Base-by-base conservation (phyloP, 108 stramenopile species). In the Chaetoceros tenuissimus region DNA sequence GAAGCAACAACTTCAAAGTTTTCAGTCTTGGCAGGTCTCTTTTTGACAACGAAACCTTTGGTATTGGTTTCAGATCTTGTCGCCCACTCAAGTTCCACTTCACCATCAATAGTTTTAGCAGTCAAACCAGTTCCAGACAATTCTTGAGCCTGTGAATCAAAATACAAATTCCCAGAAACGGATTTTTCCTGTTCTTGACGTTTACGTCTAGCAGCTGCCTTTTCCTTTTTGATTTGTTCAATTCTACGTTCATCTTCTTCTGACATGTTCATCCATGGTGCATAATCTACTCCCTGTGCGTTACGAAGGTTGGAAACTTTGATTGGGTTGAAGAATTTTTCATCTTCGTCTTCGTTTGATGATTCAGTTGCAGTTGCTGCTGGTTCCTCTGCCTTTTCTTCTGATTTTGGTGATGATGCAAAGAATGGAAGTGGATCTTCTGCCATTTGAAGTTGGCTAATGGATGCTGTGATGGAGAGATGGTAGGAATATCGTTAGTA, bases 221-320 rank as follows among this genome's bases (percentile, higher is more conserved):
- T 74, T 46, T 85, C 81, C 26, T 77, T 71, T 74, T 85, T 74
- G 26, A 87, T 50, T 52, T 75, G 50, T 3, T 77, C 71, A 52
- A 94, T 94, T 24, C 68, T 22, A 5, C 60, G 62, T 46, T 94
- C 88, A 57, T 85, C 86, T 2, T 78, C 68, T n/a, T 68, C 82
- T 19, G 69, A 58, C 21, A 89, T 80, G 20, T 76, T 74, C 92
- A 94, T 89, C 92, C 92, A 94, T 2, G 92, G 92, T 31, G 92
- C 92, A 60, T 87, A 94, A 49, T 94, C 84, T 0, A 86, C 73
- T 55, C 92, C 88, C 8, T 67, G 72, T 19, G 71, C 75, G 62
- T 77, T 84, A 53, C 81, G 65, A 26, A 89, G 71, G 57, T 90
- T 89, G 27, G 82, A 84, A 34, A 84, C 80, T 13, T 64, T 52